Evolutionary conservation across 371 early-diverging fungal genomes (phyloP).

Genomic region (Syncephalastrum monosporum): DNA sequence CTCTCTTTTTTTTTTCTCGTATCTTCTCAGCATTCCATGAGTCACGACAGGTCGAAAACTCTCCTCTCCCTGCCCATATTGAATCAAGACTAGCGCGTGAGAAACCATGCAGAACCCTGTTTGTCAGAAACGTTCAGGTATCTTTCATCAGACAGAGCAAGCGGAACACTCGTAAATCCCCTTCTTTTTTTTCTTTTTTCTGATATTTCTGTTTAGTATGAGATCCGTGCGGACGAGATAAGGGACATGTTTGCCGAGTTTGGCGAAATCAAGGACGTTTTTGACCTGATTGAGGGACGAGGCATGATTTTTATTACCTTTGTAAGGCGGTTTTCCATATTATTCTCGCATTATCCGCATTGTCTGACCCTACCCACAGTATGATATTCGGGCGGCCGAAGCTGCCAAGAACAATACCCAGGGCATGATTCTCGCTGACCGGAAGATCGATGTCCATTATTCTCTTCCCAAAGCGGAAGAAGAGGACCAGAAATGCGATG

Average conservation of each 20-base stretch:
- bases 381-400: constrained; percentile 52
- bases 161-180: background rate
- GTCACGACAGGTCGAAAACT: constrained; percentile 8
- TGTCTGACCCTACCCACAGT: constrained; percentile 25
- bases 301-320: constrained; percentile 58
- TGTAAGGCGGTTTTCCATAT: constrained; percentile 32
- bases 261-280: constrained; percentile 54
- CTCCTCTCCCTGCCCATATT: constrained; percentile 34
- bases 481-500: constrained; percentile 44
- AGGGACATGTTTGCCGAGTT: constrained; percentile 38
- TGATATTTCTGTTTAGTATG: constrained; percentile 11
- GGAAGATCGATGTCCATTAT: constrained; percentile 59
- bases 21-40: too few species aligned
- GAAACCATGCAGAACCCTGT: constrained; percentile 53
- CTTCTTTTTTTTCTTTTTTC: background rate
- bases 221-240: constrained; percentile 22
- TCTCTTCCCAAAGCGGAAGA: constrained; percentile 59
- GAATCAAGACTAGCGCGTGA: constrained; percentile 48
- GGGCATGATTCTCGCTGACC: constrained; percentile 30
- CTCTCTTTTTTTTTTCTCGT: too few species aligned
- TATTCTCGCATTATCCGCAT: constrained; percentile 1
- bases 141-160: constrained; percentile 1
- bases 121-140: constrained; percentile 61
- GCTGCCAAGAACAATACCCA: constrained; percentile 46
- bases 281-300: constrained; percentile 44